Conservation (phyloP, 2,329 filamentous ascomycete genomes). For the Aspergillus arachidicola region DNA sequence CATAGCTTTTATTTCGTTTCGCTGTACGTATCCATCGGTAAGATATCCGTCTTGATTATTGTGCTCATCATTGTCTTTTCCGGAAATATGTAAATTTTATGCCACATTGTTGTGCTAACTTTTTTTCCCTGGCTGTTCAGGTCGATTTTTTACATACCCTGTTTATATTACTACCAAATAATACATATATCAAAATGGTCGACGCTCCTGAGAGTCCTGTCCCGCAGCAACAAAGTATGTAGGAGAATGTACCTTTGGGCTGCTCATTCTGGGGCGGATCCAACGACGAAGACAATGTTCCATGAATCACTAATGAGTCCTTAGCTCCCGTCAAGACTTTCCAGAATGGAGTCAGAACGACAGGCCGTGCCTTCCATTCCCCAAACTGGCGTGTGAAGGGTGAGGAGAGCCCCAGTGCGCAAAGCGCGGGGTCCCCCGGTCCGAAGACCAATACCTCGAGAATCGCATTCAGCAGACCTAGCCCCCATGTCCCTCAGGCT, state of each 20-base stretch:
- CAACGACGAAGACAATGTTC: constrained; percentile 11
- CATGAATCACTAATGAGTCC: constrained; percentile 21
- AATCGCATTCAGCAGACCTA: constrained; percentile 33
- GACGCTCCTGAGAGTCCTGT: constrained; percentile 31
- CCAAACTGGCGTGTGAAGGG: constrained; percentile 46
- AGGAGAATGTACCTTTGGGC: constrained; percentile 19
- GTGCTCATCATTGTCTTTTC: constrained; percentile 10
- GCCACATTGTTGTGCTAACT: constrained; percentile 8
- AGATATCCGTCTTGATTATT: constrained; percentile 1
- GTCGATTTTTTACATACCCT: not conserved
- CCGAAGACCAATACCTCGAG: constrained; percentile 33
- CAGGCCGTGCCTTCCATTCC: constrained; percentile 42
- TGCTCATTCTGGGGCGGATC: constrained; percentile 20
- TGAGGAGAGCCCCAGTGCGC: constrained; percentile 37
- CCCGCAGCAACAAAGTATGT: constrained; percentile 38
- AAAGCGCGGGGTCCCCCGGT: constrained; percentile 30
- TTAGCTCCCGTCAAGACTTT: constrained; percentile 35
- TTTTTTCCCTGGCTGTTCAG: not conserved
- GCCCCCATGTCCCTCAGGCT: constrained; percentile 37
- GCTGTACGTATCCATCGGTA: constrained; percentile 1
- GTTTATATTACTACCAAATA: not conserved
- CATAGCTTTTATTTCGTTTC: not conserved
- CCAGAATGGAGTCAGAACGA: constrained; percentile 37
- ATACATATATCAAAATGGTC: constrained; percentile 28
- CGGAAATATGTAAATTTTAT: constrained; percentile 13